These are phyloP conservation scores for Beauveria asiatica DNA, from an alignment of 2,329 filamentous ascomycete species.

Conservation along the genomic window DNA sequence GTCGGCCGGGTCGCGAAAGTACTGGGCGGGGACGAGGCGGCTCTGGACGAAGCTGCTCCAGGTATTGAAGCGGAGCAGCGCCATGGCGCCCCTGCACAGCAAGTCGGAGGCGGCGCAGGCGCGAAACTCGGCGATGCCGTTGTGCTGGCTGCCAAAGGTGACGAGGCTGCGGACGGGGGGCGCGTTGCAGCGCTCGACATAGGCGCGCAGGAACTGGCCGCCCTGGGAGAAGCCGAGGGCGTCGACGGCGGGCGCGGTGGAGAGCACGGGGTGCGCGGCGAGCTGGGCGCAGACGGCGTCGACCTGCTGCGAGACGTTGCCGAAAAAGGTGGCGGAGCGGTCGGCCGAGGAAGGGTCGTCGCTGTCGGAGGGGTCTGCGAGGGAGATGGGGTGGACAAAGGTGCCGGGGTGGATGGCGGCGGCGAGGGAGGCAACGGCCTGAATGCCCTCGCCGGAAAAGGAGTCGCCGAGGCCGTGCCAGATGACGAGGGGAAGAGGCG, in stretches of 20 bases:
- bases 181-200: slow-evolving; percentile 76
- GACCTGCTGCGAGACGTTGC: slow-evolving; percentile 77
- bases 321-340: slow-evolving; percentile 78
- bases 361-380: slow-evolving; percentile 39
- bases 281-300: slow-evolving; percentile 70
- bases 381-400: slow-evolving; percentile 68
- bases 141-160: slow-evolving; percentile 87
- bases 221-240: slow-evolving; percentile 93
- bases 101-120: slow-evolving; percentile 64
- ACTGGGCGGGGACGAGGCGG: slow-evolving; percentile 84
- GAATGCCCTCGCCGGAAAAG: slow-evolving; percentile 68
- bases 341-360: slow-evolving; percentile 58
- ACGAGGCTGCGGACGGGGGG: slow-evolving; percentile 70
- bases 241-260: slow-evolving; percentile 74
- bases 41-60: slow-evolving; percentile 74
- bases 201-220: slow-evolving; percentile 88
- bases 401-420: slow-evolving; percentile 71
- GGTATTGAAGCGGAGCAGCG: slow-evolving; percentile 67
- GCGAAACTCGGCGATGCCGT: slow-evolving; percentile 80
- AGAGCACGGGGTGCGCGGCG: slow-evolving; percentile 66
- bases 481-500: slow-evolving; percentile 81
- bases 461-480: slow-evolving; percentile 82
- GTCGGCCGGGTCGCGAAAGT: slow-evolving; percentile 63
- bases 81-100: slow-evolving; percentile 73
- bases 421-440: slow-evolving; percentile 61